Evolutionary conservation across 192 early-diverging fungal species (phyloP).

Genomic region (Podila epigama): DNA sequence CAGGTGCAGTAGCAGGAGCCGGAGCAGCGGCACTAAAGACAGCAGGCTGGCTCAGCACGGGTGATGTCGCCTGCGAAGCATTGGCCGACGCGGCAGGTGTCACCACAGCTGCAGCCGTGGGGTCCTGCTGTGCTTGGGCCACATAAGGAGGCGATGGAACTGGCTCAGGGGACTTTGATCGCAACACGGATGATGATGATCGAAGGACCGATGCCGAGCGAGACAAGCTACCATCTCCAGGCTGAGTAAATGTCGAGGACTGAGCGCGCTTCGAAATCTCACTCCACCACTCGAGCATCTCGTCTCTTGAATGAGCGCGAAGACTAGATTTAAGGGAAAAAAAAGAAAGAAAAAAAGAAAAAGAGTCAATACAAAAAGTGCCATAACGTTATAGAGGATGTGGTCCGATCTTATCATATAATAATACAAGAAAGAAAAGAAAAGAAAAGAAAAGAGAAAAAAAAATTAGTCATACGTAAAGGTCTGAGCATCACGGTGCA

Average conservation of each 20-base stretch:
- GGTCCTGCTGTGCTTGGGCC: slow-evolving; percentile 4
- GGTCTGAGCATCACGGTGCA: slow-evolving; percentile 35
- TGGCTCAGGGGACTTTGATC: slow-evolving; percentile 5
- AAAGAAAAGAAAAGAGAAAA: background rate
- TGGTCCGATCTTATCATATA: no score
- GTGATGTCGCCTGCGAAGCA: background rate
- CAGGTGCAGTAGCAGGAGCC: slow-evolving; percentile 6
- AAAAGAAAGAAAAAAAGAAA: background rate
- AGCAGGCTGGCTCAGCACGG: background rate
- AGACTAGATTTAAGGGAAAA: slow-evolving; percentile 11
- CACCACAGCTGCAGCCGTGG: background rate
- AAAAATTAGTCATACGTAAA: slow-evolving; percentile 24
- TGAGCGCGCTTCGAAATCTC: slow-evolving; percentile 37
- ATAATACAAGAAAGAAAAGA: background rate
- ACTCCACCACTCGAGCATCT: slow-evolving; percentile 43
- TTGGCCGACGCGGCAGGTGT: background rate
- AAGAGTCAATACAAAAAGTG: background rate
- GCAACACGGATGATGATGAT: slow-evolving; percentile 21
- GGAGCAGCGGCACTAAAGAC: background rate
- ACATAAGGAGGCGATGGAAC: slow-evolving; percentile 13
- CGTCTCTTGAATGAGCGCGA: slow-evolving; percentile 31
- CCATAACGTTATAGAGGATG: background rate
- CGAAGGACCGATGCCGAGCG: slow-evolving; percentile 26
- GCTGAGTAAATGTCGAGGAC: slow-evolving; percentile 25
- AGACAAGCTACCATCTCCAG: slow-evolving; percentile 22